Conservation (phyloP, 208 protist genomes). For the Lotmaria passim region DNA sequence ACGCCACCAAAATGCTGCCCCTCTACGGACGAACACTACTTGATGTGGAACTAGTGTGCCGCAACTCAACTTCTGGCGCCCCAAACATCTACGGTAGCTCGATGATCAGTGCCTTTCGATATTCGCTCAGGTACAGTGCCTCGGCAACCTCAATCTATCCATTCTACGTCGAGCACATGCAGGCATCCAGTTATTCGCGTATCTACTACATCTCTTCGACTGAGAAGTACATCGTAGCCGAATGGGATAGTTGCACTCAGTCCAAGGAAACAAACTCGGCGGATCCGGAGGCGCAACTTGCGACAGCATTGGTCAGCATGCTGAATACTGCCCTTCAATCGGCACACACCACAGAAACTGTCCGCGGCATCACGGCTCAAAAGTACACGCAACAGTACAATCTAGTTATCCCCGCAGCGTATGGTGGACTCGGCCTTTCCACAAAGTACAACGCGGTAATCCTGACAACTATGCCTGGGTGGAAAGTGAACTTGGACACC, state of each 20-base stretch:
- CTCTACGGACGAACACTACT: conserved; percentile 18
- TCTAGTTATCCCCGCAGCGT: conserved; percentile 17
- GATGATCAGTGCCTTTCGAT: conserved; percentile 7
- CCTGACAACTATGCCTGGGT: background rate
- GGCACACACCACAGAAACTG: background rate
- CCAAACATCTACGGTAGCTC: conserved; percentile 9
- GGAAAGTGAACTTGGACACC: conserved; percentile 23
- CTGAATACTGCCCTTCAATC: background rate
- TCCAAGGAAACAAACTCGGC: background rate
- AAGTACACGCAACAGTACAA: background rate
- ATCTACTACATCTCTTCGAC: conserved; percentile 15
- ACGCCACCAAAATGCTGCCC: conserved; percentile 16
- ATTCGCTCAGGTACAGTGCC: background rate
- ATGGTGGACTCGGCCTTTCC: conserved; percentile 22
- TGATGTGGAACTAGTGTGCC: conserved; percentile 36
- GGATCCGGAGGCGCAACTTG: conserved; percentile 11
- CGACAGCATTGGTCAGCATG: background rate
- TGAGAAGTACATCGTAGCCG: conserved; percentile 4
- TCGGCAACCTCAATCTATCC: conserved; percentile 4
- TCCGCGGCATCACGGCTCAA: conserved; percentile 17
- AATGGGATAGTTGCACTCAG: conserved; percentile 1
- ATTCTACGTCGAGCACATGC: conserved; percentile 27
- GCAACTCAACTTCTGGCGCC: conserved; percentile 2
- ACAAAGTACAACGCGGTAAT: conserved; percentile 4
- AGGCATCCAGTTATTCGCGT: background rate